phyloP scores from a whole-genome alignment of 1,284 basidiomycete genomes.

The Papiliotrema laurentii region DNA sequence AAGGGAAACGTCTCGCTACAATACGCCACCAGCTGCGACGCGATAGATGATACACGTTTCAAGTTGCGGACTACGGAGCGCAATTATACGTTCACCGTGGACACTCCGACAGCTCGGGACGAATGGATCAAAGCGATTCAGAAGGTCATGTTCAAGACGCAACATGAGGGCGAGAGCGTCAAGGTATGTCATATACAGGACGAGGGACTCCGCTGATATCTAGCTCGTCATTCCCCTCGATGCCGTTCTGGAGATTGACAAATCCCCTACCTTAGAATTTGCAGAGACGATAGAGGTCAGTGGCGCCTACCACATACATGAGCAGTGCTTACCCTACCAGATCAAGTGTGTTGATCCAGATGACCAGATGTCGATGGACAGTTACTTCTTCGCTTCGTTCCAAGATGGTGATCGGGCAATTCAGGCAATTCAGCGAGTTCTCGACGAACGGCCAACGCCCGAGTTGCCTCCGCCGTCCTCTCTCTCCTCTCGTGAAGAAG shows the following conservation, averaged over 20 bases:
- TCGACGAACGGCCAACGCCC: constrained; percentile 54
- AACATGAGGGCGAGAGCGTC: constrained; percentile 92
- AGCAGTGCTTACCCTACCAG: constrained; percentile 9
- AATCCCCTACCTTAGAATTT: constrained; percentile 82
- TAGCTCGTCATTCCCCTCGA: constrained; percentile 93
- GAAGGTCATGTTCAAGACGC: constrained; percentile 84
- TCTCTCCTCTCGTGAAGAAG: constrained; percentile 3
- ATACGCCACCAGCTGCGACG: constrained; percentile 83
- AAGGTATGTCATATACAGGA: constrained; percentile 57
- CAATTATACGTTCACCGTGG: constrained; percentile 65
- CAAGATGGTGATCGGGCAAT: constrained; percentile 69
- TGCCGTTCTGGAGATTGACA: constrained; percentile 80
- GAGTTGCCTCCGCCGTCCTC: constrained; percentile 18
- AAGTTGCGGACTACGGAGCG: constrained; percentile 75
- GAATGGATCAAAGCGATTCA: constrained; percentile 92
- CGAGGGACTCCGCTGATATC: background rate
- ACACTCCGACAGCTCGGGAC: constrained; percentile 72
- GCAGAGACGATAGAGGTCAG: constrained; percentile 79
- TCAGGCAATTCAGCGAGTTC: constrained; percentile 69
- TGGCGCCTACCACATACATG: background rate
- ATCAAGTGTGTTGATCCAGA: constrained; percentile 81
- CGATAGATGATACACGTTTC: constrained; percentile 66
- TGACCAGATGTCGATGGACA: constrained; percentile 70
- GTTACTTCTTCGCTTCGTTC: constrained; percentile 81
- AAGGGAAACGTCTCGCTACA: constrained; percentile 90